Percentiles rank a stretch among this genome's conserved stretches.
phyloP scores from a whole-genome alignment of 768 basidiomycete genomes.

The Tremella mesenterica region DNA sequence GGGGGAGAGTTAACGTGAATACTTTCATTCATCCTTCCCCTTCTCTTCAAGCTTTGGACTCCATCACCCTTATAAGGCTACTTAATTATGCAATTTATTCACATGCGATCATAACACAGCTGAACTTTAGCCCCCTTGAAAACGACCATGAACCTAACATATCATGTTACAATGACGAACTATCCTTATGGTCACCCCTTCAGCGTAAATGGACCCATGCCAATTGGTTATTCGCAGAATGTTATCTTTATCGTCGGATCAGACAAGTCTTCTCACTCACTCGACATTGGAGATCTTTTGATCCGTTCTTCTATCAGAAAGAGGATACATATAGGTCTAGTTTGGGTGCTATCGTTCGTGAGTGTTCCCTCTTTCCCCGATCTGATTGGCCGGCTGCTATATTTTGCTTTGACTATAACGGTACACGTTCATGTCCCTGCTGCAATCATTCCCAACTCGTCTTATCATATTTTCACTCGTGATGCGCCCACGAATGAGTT shows the following conservation, averaged over 20 bases:
- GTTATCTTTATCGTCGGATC: slow-evolving; percentile 64
- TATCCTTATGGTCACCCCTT: slow-evolving; percentile 50
- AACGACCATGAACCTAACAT: slow-evolving; percentile 65
- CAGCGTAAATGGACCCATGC: slow-evolving; percentile 71
- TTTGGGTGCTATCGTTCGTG: slow-evolving; percentile 66
- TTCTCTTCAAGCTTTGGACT: not conserved
- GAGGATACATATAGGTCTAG: slow-evolving; percentile 71
- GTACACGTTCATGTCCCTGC: too few species aligned
- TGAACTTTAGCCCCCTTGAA: slow-evolving; percentile 58
- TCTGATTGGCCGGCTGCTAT: too few species aligned
- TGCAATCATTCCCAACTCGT: too few species aligned
- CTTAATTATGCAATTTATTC: too few species aligned
- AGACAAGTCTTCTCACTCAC: slow-evolving; percentile 64
- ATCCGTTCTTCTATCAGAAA: slow-evolving; percentile 78
- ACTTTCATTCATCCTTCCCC: not conserved
- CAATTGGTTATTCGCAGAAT: slow-evolving; percentile 97
- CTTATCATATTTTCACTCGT: too few species aligned
- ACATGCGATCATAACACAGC: too few species aligned
- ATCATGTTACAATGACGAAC: slow-evolving; percentile 67
- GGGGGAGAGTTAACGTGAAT: slow-evolving; percentile 60
- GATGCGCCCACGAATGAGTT: too few species aligned
- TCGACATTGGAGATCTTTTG: slow-evolving; percentile 62
- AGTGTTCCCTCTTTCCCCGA: too few species aligned
- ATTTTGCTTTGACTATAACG: too few species aligned
- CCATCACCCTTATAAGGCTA: too few species aligned